These are phyloP conservation scores for Saccharomyces jurei DNA, from an alignment of 805 yeast species.

Conservation along the genomic window DNA sequence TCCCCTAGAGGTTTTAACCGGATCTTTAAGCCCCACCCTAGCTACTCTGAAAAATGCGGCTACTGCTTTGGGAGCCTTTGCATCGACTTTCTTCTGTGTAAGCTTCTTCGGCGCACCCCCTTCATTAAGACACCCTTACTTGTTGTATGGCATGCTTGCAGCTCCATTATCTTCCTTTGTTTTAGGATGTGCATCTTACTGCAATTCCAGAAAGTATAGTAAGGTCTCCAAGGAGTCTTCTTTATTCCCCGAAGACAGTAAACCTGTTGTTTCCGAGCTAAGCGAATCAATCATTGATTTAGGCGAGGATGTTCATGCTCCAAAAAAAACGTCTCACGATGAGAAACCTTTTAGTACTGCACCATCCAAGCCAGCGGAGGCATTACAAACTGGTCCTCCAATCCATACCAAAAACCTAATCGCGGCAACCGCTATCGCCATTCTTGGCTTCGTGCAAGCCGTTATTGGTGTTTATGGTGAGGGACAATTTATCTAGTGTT, in stretches of 20 bases:
- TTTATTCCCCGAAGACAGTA: not conserved
- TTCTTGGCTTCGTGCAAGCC: slow-evolving; percentile 22
- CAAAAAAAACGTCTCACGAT: slow-evolving; percentile 1
- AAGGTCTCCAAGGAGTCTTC: not conserved
- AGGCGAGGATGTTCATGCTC: slow-evolving; percentile 10
- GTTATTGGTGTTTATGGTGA: slow-evolving; percentile 31
- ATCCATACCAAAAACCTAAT: slow-evolving; percentile 8
- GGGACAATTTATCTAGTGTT: slow-evolving; percentile 15
- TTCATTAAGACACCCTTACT: slow-evolving; percentile 61
- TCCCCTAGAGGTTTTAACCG: slow-evolving; percentile 19
- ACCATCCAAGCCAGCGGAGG: slow-evolving; percentile 1
- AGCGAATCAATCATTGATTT: slow-evolving; percentile 25
- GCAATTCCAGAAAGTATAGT: not conserved
- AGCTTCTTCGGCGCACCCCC: slow-evolving; percentile 52
- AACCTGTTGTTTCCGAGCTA: slow-evolving; percentile 6
- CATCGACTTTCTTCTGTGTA: slow-evolving; percentile 42
- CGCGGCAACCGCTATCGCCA: slow-evolving; percentile 11
- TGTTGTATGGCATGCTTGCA: slow-evolving; percentile 45
- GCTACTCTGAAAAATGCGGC: slow-evolving; percentile 8
- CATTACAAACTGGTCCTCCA: not conserved
- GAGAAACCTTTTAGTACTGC: not conserved
- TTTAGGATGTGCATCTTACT: not conserved
- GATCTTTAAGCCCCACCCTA: slow-evolving; percentile 16
- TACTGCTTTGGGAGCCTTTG: slow-evolving; percentile 37
- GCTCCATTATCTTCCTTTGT: slow-evolving; percentile 17